Percentiles rank a stretch among this genome's conserved stretches.
phyloP scores from a whole-genome alignment of 1,284 basidiomycete species.

The Ustilago lituana region DNA sequence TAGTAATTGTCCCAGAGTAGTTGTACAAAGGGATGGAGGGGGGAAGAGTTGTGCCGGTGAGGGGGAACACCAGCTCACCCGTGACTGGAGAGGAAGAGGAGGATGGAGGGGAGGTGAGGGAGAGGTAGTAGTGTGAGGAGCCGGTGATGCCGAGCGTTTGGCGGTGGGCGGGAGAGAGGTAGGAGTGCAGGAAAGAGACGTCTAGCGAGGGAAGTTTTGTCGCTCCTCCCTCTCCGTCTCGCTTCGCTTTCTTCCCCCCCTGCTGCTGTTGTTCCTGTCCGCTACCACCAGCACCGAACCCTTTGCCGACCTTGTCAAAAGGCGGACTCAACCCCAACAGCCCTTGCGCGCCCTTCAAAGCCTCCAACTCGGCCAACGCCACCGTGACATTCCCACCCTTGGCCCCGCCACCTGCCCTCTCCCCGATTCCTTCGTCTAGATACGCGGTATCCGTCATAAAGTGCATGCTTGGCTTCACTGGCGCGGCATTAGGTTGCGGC shows the following conservation, averaged over 20 bases:
- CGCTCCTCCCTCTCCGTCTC: not conserved
- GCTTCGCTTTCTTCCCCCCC: not conserved
- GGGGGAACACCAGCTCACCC: conserved; percentile 33
- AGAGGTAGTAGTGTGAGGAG: conserved; percentile 23
- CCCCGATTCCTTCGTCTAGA: conserved; percentile 2
- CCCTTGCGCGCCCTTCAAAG: conserved; percentile 17
- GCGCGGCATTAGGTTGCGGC: not conserved
- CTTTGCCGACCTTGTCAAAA: not conserved
- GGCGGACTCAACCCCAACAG: conserved; percentile 39
- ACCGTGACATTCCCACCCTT: conserved; percentile 11
- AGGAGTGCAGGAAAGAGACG: conserved; percentile 23
- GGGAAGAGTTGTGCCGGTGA: conserved; percentile 10
- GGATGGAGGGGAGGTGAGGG: conserved; percentile 7
- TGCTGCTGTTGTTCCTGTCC: not conserved
- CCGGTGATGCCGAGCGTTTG: conserved; percentile 14
- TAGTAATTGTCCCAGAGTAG: not conserved
- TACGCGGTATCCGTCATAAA: conserved; percentile 14
- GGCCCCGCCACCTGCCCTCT: conserved; percentile 7
- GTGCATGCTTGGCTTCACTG: conserved; percentile 15
- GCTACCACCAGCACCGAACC: not conserved
- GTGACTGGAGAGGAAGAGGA: not conserved
- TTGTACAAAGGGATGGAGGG: not conserved
- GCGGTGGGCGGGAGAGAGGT: conserved; percentile 1
- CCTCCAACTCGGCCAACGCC: conserved; percentile 10
- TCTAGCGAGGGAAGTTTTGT: conserved; percentile 4